A percentile compares a stretch with the other conserved stretches of the same genome.
Evolutionary conservation across 2,329 filamentous ascomycete species (phyloP).

Genomic region (Knufia petricola): DNA sequence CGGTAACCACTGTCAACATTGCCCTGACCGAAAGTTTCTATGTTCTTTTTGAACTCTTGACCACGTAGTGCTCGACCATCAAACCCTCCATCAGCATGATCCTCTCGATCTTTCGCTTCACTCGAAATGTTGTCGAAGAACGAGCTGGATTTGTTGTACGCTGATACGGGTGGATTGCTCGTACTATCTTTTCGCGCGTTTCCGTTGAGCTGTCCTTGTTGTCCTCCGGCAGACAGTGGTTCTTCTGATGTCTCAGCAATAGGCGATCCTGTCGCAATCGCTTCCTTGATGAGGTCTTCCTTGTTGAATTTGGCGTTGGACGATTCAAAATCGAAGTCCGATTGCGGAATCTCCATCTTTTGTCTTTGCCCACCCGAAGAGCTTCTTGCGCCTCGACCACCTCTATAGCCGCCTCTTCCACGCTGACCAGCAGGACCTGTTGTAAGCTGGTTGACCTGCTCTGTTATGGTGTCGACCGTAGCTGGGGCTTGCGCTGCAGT

Average conservation of each 20-base stretch:
- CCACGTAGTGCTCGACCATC: constrained; percentile 80
- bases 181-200: constrained; percentile 19
- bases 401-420: constrained; percentile 34
- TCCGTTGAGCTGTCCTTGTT: constrained; percentile 23
- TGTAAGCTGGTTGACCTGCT: constrained; percentile 38
- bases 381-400: constrained; percentile 35
- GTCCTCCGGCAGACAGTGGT: constrained; percentile 1
- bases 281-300: constrained; percentile 78
- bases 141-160: constrained; percentile 79
- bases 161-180: constrained; percentile 31
- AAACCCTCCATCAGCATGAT: constrained; percentile 56
- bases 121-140: constrained; percentile 99
- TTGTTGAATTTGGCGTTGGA: constrained; percentile 86
- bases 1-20: constrained; percentile 83
- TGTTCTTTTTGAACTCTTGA: constrained; percentile 89
- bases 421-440: constrained; percentile 31
- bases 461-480: constrained; percentile 35
- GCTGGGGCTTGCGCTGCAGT: constrained; percentile 23
- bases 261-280: constrained; percentile 67
- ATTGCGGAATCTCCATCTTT: constrained; percentile 79
- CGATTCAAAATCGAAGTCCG: constrained; percentile 85
- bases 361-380: constrained; percentile 39
- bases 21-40: constrained; percentile 95
- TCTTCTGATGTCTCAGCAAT: constrained; percentile 31
- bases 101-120: constrained; percentile 79